Evolutionary conservation across 495 filamentous ascomycete genomes (phyloP), one percentile per base, ranked within the genome.

Genomic region (Daldinia caldariorum): DNA sequence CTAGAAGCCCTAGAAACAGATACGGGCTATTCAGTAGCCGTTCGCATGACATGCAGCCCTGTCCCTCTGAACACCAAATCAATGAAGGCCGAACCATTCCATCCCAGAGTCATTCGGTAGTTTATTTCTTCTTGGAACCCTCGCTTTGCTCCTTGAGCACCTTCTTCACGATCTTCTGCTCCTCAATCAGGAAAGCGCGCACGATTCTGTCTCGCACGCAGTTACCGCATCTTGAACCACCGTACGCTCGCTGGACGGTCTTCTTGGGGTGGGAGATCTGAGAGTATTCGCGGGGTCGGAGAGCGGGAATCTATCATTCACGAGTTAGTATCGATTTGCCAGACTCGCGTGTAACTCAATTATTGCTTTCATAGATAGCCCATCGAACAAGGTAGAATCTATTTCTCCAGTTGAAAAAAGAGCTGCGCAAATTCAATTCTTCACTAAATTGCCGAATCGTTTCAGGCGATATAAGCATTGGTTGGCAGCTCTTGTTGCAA

Each of bases 81-180:
- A 83, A 83, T 82, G 80, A 83, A 79, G 73, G 71, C 73, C 70
- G 60, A 77, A 77, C 68, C 73, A 55, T 71, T 75, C 70, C 75
- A 75, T 74, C 70, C 75, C 69, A 49, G 67, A 68, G 65, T 77
- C 67, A 57, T 53, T 59, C 65, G 61, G 45, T 61, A 49, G 58
- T 76, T 75, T 84, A 87, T 85, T 92, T 92, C 91, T 96, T 97
- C 86, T 94, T 91, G 72, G 81, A 74, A 85, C 91, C 86, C 73
- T 79, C 72, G 77, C 71, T 80, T 76, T 85, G 83, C 80, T 97
- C 93, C 89, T 96, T 94, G 82, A 97, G 89, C 76, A 98, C 95
- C 91, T 98, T 98, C 93, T 99, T 98, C 84, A 99, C 96, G 75
- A 99, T 97, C 93, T 98, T 98, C 87, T 99, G 95, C 89, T 99